Evolutionary conservation across 495 filamentous ascomycete species (phyloP).

Genomic region (Geoglossum glabrum): DNA sequence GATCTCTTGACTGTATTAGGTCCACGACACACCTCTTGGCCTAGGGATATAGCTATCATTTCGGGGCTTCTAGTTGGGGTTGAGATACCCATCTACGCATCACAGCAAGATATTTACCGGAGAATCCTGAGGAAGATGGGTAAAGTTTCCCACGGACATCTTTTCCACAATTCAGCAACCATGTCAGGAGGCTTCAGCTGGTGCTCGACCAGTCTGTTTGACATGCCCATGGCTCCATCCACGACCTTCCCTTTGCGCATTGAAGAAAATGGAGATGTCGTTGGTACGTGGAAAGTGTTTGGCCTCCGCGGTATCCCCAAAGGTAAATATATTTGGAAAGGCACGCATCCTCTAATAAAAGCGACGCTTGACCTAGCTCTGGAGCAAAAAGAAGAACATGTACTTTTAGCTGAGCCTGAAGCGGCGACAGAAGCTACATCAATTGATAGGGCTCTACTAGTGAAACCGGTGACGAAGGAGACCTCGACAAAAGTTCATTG

Average conservation of each 20-base stretch:
- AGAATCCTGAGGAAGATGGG: constrained; percentile 5
- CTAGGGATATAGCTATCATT: too few species aligned
- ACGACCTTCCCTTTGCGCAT: neutral
- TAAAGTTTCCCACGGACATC: constrained; percentile 5
- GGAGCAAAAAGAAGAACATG: too few species aligned
- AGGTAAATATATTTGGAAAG: constrained; percentile 1
- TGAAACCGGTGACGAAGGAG: too few species aligned
- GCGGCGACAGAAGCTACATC: too few species aligned
- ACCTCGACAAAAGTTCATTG: too few species aligned
- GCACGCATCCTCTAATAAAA: constrained; percentile 6
- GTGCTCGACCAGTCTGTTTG: constrained; percentile 7
- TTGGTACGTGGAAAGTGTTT: constrained; percentile 6
- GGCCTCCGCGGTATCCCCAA: neutral
- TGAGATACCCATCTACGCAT: too few species aligned
- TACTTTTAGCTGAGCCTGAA: too few species aligned
- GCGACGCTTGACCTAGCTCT: neutral
- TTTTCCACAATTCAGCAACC: constrained; percentile 8
- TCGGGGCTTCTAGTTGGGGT: too few species aligned
- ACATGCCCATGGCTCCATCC: constrained; percentile 9
- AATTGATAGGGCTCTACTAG: too few species aligned
- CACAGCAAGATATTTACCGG: constrained; percentile 8
- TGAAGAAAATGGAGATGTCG: neutral
- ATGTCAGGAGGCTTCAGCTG: constrained; percentile 9
- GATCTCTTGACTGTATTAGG: too few species aligned
- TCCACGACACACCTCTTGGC: too few species aligned